Base-by-base conservation (phyloP, 352 stramenopile genomes). In the Plasmopara viticola region DNA sequence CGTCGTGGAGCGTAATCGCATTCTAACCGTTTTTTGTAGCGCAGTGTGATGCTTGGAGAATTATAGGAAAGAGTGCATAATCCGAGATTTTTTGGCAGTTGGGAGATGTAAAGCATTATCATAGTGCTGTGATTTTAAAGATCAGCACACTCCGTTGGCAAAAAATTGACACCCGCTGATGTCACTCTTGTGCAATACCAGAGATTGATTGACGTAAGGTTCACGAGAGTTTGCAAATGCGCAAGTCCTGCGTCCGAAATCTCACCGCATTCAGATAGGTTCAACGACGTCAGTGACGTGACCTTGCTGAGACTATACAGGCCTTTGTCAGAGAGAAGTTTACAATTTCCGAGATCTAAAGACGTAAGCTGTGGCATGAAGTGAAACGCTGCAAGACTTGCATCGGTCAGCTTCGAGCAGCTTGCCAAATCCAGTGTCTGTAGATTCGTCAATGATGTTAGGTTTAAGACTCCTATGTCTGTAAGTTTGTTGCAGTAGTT, bases 261-360 rank as follows among this genome's bases (percentile, higher is more conserved):
- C 51, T 90, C 70, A 7, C 69, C 67, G 50, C 77, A 87, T 51
- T 90, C 79, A 4, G 73, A 82, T 6, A 93, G 51, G 39, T 90
- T 92, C 8, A 90, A 45, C 28, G 73, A 75, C 34, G 73, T 87
- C 15, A 94, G 66, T 43, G 64, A 75, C 5, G 20, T 25, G 20
- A 25, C 20, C 20, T 25, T 25, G 20, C 20, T 3, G 20, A 89
- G 46, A 14, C 53, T 71, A 8, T 48, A 12, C 68, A 94, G 74
- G 0, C 79, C 83, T 15, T 64, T 57, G 30, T 90, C 74, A 1
- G 78, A 82, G 13, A 95, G 66, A 31, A 86, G 70, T 7, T 68
- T 74, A 50, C 82, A 94, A 58, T 94, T 92, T 13, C 20, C 84
- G 4, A 96, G 57, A 60, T 96, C 86, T 0, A 95, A 53, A 2